A percentile compares a stretch with the other conserved stretches of the same genome.
Evolutionary conservation across 768 basidiomycete genomes (phyloP).

Genomic region (Termitomyces sp.): DNA sequence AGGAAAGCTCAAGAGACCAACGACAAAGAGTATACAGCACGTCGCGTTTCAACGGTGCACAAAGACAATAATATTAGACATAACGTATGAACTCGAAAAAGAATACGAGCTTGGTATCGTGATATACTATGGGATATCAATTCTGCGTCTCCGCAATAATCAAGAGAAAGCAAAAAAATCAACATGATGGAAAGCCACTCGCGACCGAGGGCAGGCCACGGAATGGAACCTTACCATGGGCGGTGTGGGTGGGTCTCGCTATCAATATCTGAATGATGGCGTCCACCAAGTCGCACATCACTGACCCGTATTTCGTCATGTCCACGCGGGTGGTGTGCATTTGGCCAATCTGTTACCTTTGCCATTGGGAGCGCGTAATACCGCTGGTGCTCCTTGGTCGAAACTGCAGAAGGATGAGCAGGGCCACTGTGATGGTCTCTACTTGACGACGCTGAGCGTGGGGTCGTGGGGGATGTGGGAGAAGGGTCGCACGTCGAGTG

Average conservation of each 20-base stretch:
- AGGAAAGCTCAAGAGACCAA: not conserved
- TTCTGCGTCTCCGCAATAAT: not conserved
- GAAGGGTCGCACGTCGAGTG: slow-evolving; percentile 49
- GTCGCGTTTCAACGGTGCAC: not conserved
- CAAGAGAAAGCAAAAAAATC: not conserved
- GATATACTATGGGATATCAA: slow-evolving; percentile 9
- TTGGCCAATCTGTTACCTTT: slow-evolving; percentile 11
- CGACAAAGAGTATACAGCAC: not conserved
- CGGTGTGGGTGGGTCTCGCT: slow-evolving; percentile 39
- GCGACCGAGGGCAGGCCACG: not conserved
- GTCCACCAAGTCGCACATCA: slow-evolving; percentile 20
- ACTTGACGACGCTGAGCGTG: slow-evolving; percentile 38
- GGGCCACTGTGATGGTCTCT: slow-evolving; percentile 1
- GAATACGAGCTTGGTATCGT: slow-evolving; percentile 6
- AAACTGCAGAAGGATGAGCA: not conserved
- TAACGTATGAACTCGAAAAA: slow-evolving; percentile 7
- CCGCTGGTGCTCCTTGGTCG: slow-evolving; percentile 6
- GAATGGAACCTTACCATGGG: slow-evolving; percentile 36
- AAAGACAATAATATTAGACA: slow-evolving; percentile 8
- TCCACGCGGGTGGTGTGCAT: slow-evolving; percentile 9
- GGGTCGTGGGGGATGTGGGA: slow-evolving; percentile 53
- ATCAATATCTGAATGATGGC: slow-evolving; percentile 27
- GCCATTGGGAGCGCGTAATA: slow-evolving; percentile 4
- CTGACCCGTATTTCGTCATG: slow-evolving; percentile 17
- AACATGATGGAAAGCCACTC: not conserved